These are phyloP conservation scores for Globisporangium nagaii DNA, from an alignment of 352 stramenopile genomes.

Conservation along the genomic window DNA sequence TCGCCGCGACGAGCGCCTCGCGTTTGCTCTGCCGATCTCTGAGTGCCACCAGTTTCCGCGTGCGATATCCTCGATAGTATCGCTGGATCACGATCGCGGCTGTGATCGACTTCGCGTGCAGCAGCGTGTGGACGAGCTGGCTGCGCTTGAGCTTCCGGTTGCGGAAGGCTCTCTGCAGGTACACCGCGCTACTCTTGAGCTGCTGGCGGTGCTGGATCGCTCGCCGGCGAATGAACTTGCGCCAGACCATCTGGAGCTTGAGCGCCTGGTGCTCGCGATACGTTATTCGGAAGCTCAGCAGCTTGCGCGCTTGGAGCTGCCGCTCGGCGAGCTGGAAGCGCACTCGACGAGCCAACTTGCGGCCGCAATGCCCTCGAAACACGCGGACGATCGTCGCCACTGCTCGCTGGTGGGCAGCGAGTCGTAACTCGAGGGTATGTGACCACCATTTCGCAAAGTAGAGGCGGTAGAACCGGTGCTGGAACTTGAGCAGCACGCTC, in stretches of 20 bases:
- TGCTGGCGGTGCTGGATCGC: conserved; percentile 18
- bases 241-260: conserved; percentile 50
- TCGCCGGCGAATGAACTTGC: conserved; percentile 20
- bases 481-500: conserved; percentile 33
- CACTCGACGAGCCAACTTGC: conserved; percentile 21
- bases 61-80: conserved; percentile 26
- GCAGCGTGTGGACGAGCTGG: conserved; percentile 27
- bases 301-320: conserved; percentile 20
- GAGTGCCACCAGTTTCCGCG: conserved; percentile 13
- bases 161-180: conserved; percentile 34
- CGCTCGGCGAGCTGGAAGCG: conserved; percentile 18
- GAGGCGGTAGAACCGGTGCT: conserved; percentile 48
- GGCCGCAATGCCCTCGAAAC: conserved; percentile 30
- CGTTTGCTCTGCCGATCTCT: conserved; percentile 13
- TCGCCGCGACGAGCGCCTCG: conserved; percentile 23
- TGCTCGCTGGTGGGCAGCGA: conserved; percentile 23
- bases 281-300: conserved; percentile 31
- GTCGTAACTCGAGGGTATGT: conserved; percentile 16
- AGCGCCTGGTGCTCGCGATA: conserved; percentile 39
- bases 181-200: conserved; percentile 18
- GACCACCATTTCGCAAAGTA: conserved; percentile 34
- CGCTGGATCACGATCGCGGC: conserved; percentile 41
- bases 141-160: conserved; percentile 30
- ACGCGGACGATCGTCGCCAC: conserved; percentile 28
- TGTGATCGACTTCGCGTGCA: conserved; percentile 22